Evolutionary conservation across 73 alveolate species (phyloP), one percentile per base, ranked within the genome.

Genomic region (Stentor coeruleus): DNA sequence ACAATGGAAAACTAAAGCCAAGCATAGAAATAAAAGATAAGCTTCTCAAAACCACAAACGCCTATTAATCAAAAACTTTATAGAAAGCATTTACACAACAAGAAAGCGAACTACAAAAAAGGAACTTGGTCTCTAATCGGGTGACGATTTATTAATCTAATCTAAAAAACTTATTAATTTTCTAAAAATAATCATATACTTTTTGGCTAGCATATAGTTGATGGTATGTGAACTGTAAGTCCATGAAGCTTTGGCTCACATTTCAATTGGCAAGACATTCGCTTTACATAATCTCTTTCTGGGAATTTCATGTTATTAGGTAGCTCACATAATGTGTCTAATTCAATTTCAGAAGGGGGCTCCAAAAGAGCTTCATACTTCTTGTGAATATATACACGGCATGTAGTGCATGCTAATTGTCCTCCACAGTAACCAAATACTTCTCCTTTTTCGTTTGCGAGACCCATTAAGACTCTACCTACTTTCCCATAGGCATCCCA

Each of bases 371-470:
- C 28, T 75, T 31, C 20, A 2, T 75, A 75, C 58, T 2, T 75
- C 6, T 37, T 40, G n/a, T 31, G 59, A 0, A 75, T 75, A 33
- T 75, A 75, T 26, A 75, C 83, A 37, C 72, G 26, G 38, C 83
- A 75, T 14, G 74, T 75, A n/a, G 83, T 75, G 83, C 83, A 75
- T 75, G 83, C 83, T 6, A 75, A 38, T 39, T 75, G 59, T 14
- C 83, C 83, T 14, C 72, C 72, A 2, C 83, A 75, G 38, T 75
- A 75, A 37, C 83, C 83, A 75, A 75, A 75, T 20, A 75, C 33
- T 31, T 66, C 79, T 14, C 79, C 79, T 20, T 66, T 26, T 66
- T 66, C 40, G 37, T 66, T 66, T 11, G 79, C 79, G 41, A 66
- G 79, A 15, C 39, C 37, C 79, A 66, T 66, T 20, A 66, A 26